phyloP scores from a whole-genome alignment of 371 early-diverging fungal genomes.

The Chytridium lagenaria region DNA sequence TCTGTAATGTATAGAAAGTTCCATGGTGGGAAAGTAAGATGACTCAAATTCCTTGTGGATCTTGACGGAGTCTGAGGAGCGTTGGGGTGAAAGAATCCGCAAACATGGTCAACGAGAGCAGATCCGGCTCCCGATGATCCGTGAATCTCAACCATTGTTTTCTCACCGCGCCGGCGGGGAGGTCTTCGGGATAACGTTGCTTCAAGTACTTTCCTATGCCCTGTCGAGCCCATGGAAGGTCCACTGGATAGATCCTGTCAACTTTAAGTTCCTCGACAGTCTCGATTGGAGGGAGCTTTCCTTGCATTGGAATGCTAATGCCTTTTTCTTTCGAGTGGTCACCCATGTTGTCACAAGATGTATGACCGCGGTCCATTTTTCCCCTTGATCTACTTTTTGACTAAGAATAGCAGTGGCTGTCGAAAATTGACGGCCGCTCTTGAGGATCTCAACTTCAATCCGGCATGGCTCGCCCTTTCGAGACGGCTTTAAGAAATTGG shows the following conservation, averaged over 20 bases:
- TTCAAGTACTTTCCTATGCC: constrained; percentile 13
- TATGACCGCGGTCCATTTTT: not conserved
- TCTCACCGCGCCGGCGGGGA: not conserved
- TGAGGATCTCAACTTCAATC: constrained; percentile 1
- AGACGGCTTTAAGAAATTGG: constrained; percentile 3
- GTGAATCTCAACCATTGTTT: constrained; percentile 15
- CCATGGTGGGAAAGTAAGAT: constrained; percentile 16
- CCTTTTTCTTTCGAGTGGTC: not conserved
- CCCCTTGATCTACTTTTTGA: not conserved
- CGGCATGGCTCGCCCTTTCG: not conserved
- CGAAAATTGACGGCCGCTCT: not conserved
- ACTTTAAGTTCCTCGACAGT: not conserved
- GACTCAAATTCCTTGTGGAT: not conserved
- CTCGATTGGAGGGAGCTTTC: not conserved
- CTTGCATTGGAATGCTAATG: not conserved
- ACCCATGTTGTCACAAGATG: constrained; percentile 6
- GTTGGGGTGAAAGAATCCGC: constrained; percentile 12
- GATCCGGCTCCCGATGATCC: not conserved
- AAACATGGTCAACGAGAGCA: constrained; percentile 11
- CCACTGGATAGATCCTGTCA: constrained; percentile 1
- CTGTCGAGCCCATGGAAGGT: not conserved
- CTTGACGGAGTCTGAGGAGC: not conserved
- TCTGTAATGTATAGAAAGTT: constrained; percentile 4
- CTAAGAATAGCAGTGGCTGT: not conserved
- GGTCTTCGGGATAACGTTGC: not conserved